phyloP scores from a whole-genome alignment of 2,329 filamentous ascomycete genomes.

The Exophiala lecanii-corni region DNA sequence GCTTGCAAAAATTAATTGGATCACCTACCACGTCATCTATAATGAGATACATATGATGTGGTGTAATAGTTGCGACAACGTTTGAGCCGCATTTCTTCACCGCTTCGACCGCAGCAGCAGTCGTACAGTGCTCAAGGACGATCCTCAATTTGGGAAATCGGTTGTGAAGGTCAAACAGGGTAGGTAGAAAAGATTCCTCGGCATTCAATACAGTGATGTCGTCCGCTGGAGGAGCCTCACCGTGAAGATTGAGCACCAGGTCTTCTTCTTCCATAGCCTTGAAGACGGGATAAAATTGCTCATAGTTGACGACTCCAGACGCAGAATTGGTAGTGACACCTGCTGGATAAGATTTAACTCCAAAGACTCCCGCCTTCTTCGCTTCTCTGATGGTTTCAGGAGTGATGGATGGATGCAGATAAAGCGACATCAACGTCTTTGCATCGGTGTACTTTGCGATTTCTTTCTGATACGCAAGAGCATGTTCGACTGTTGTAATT shows the following conservation, averaged over 20 bases:
- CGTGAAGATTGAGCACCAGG: conserved; percentile 88
- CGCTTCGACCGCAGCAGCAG: conserved; percentile 71
- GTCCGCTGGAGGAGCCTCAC: conserved; percentile 60
- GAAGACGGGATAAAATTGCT: conserved; percentile 58
- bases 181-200: conserved; percentile 75
- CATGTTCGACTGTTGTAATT: conserved; percentile 57
- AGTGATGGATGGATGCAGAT: conserved; percentile 59
- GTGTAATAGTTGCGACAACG: conserved; percentile 77
- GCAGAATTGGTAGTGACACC: conserved; percentile 57
- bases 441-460: conserved; percentile 38
- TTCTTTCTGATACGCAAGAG: conserved; percentile 58
- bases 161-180: conserved; percentile 65
- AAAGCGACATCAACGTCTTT: conserved; percentile 70
- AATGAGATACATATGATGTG: conserved; percentile 78
- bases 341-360: conserved; percentile 48
- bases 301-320: conserved; percentile 42
- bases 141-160: conserved; percentile 67
- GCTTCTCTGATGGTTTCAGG: conserved; percentile 69
- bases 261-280: conserved; percentile 81
- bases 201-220: conserved; percentile 60
- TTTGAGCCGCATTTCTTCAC: conserved; percentile 71
- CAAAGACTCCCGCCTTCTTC: conserved; percentile 62
- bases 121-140: conserved; percentile 73
- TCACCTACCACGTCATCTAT: conserved; percentile 69
- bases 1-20: conserved; percentile 76